Conservation (phyloP, 1,284 basidiomycete genomes). For the Puccinia triticina region DNA sequence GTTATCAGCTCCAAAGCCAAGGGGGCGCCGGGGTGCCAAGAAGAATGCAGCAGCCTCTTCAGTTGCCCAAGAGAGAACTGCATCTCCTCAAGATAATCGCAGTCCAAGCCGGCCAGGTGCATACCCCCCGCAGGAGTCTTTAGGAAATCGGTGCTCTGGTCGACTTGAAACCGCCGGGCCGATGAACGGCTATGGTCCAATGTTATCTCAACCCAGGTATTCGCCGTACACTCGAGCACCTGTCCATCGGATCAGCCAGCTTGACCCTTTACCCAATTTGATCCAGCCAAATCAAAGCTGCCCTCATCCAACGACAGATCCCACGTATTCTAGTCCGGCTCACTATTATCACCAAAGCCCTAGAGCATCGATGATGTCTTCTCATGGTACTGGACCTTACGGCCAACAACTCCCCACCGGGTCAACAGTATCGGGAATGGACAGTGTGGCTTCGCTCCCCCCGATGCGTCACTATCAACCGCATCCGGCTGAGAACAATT, state of each 20-base stretch:
- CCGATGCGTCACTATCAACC: conserved; percentile 36
- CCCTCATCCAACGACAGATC: neutral
- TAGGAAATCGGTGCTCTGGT: conserved; percentile 7
- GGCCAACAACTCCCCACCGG: neutral
- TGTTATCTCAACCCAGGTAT: conserved; percentile 39
- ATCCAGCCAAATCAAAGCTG: conserved; percentile 31
- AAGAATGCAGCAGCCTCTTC: conserved; percentile 33
- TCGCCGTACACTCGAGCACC: conserved; percentile 45
- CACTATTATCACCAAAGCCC: conserved; percentile 1
- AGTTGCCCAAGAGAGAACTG: neutral
- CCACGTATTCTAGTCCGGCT: conserved; percentile 7
- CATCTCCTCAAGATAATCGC: neutral
- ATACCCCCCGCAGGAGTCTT: conserved; percentile 26
- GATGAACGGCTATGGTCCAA: neutral
- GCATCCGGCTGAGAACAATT: conserved; percentile 20
- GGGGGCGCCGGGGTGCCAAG: conserved; percentile 41
- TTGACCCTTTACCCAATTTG: conserved; percentile 45
- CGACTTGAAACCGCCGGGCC: conserved; percentile 12
- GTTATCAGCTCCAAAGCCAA: conserved; percentile 52
- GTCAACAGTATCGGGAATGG: neutral
- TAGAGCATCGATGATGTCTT: conserved; percentile 5
- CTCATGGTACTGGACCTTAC: neutral
- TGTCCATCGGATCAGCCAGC: conserved; percentile 47
- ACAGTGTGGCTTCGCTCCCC: neutral
- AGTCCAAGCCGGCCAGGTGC: neutral